A percentile compares a stretch with the other conserved stretches of the same genome.
Evolutionary conservation across 2,329 filamentous ascomycete genomes (phyloP).

Genomic region (Xylariaceae sp.): DNA sequence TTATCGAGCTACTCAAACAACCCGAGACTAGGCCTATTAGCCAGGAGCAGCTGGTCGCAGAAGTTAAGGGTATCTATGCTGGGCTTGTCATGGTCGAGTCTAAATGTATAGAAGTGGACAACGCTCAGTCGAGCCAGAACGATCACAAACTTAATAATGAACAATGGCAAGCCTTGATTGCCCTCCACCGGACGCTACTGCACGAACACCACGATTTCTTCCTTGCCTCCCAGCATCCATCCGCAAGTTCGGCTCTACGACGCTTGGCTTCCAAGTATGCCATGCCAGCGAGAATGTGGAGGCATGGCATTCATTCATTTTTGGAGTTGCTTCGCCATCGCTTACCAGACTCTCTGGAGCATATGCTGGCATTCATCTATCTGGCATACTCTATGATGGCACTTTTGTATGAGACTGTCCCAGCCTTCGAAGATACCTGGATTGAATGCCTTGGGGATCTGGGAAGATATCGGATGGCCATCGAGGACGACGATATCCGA

Average conservation of each 20-base stretch:
- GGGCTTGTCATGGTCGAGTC: conserved; percentile 82
- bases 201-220: conserved; percentile 87
- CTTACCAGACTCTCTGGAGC: conserved; percentile 72
- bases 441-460: conserved; percentile 89
- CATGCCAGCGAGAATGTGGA: conserved; percentile 94
- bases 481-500: conserved; percentile 74
- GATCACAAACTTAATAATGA: conserved; percentile 50
- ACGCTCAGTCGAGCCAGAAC: conserved; percentile 46
- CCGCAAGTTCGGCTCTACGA: conserved; percentile 63
- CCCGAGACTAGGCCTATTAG: conserved; percentile 55
- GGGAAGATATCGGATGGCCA: conserved; percentile 82
- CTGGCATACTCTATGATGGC: conserved; percentile 88
- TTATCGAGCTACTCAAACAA: conserved; percentile 21
- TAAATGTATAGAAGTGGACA: conserved; percentile 81
- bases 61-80: conserved; percentile 80
- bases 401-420: conserved; percentile 78
- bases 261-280: conserved; percentile 74
- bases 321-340: conserved; percentile 71
- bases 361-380: conserved; percentile 90
- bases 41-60: conserved; percentile 72
- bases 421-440: conserved; percentile 82
- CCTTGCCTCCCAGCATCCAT: conserved; percentile 80
- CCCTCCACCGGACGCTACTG: conserved; percentile 73
- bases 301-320: conserved; percentile 84
- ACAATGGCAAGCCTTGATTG: conserved; percentile 82